phyloP scores from a whole-genome alignment of 768 basidiomycete genomes.

The Hericium rajendrae region DNA sequence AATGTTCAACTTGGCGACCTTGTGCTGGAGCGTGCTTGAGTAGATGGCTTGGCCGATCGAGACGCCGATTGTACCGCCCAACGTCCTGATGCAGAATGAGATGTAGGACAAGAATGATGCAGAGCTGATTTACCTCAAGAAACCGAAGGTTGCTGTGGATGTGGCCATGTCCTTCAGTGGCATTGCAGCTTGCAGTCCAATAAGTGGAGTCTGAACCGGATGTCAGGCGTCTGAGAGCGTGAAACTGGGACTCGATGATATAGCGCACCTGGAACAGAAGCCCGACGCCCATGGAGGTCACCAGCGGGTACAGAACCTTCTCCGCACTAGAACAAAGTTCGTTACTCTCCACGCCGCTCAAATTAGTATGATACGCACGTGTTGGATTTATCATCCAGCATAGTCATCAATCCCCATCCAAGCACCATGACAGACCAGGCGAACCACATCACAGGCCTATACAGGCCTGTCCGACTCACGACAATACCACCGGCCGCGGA shows the following conservation, averaged over 20 bases:
- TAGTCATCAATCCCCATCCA: conserved; percentile 67
- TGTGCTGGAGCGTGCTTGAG: conserved; percentile 34
- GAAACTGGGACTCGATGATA: conserved; percentile 1
- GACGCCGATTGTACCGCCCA: conserved; percentile 74
- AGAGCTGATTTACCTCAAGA: conserved; percentile 42
- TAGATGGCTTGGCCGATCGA: conserved; percentile 67
- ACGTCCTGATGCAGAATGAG: conserved; percentile 30
- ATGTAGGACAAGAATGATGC: not conserved
- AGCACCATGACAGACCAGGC: conserved; percentile 47
- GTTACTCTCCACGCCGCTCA: not conserved
- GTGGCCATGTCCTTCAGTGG: conserved; percentile 83
- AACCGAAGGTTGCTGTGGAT: conserved; percentile 58
- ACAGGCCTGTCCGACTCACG: conserved; percentile 47
- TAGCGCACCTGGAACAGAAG: conserved; percentile 44
- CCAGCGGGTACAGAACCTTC: conserved; percentile 54
- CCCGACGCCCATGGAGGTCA: conserved; percentile 59
- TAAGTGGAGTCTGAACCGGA: conserved; percentile 43
- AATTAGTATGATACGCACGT: conserved; percentile 21
- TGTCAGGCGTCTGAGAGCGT: not conserved
- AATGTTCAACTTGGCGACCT: conserved; percentile 11
- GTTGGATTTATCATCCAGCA: conserved; percentile 48
- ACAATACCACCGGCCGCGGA: conserved; percentile 50
- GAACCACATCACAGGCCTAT: conserved; percentile 54
- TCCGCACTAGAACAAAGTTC: conserved; percentile 33
- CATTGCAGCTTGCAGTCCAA: conserved; percentile 80